A percentile compares a stretch with the other conserved stretches of the same genome.
Conservation (phyloP, 345 rosid genomes). For the Euphorbia peplus region DNA sequence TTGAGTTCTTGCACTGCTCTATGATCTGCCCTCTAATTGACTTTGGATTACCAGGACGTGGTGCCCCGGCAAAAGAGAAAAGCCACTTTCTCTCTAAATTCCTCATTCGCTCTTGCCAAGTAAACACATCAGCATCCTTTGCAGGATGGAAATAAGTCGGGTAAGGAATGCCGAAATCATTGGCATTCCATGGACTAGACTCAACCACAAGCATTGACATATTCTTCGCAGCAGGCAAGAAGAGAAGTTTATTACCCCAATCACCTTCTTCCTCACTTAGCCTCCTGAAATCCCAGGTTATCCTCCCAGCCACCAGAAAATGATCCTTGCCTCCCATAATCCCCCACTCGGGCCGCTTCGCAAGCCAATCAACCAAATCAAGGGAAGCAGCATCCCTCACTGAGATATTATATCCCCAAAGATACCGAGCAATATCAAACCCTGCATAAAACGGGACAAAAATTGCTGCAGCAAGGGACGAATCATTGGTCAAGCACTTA, state of each 20-base stretch:
- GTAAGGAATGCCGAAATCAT: slow-evolving; percentile 83
- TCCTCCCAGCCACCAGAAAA: slow-evolving; percentile 86
- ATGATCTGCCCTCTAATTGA: slow-evolving; percentile 87
- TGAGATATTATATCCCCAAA: slow-evolving; percentile 79
- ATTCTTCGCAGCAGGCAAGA: slow-evolving; percentile 77
- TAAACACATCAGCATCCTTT: slow-evolving; percentile 67
- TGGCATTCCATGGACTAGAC: slow-evolving; percentile 92
- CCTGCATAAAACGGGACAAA: slow-evolving; percentile 93
- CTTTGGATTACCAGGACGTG: slow-evolving; percentile 64
- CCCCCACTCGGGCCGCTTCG: slow-evolving; percentile 82
- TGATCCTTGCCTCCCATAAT: slow-evolving; percentile 86
- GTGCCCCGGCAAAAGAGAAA: slow-evolving; percentile 94
- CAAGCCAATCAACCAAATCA: slow-evolving; percentile 81
- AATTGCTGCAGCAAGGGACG: slow-evolving; percentile 77
- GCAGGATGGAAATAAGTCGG: slow-evolving; percentile 92
- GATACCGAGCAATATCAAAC: slow-evolving; percentile 71
- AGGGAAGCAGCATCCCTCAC: slow-evolving; percentile 79
- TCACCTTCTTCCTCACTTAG: slow-evolving; percentile 60
- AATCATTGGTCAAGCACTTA: slow-evolving; percentile 73
- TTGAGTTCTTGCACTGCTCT: slow-evolving; percentile 56
- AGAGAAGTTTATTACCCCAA: slow-evolving; percentile 92
- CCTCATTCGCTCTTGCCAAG: slow-evolving; percentile 84
- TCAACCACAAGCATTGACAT: slow-evolving; percentile 96
- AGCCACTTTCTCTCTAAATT: slow-evolving; percentile 82
- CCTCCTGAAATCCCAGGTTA: slow-evolving; percentile 93